Percentiles rank a stretch among this genome's conserved stretches.
These are phyloP conservation scores for Talaromyces sp. DNA, from an alignment of 2,329 filamentous ascomycete genomes.

Conservation along the genomic window DNA sequence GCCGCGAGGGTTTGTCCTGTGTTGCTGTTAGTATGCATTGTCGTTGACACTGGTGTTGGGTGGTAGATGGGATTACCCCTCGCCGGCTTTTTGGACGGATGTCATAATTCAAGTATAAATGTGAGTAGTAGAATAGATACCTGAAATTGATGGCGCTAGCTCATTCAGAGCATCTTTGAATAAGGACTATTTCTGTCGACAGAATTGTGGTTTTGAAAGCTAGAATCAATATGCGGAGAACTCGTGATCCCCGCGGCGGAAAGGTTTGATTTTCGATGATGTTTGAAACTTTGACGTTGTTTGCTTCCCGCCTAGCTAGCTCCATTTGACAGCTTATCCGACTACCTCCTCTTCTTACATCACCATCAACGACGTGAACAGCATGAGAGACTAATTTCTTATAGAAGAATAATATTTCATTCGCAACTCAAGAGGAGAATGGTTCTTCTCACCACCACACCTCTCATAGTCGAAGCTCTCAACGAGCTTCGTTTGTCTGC, in stretches of 20 bases:
- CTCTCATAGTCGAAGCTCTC: constrained; percentile 38
- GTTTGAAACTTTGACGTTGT: neutral
- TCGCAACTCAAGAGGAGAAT: constrained; percentile 25
- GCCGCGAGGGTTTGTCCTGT: constrained; percentile 43
- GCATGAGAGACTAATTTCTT: neutral
- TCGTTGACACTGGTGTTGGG: neutral
- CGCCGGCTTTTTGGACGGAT: constrained; percentile 24
- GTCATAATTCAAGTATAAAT: constrained; percentile 18
- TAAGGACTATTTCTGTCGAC: neutral
- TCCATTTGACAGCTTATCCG: neutral
- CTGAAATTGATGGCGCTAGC: neutral
- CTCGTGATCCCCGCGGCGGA: constrained; percentile 6
- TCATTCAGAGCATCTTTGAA: neutral
- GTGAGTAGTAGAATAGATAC: neutral
- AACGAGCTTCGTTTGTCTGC: constrained; percentile 31
- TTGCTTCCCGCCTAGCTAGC: neutral
- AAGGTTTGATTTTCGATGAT: neutral
- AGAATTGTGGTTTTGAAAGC: neutral
- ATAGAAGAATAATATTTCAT: neutral
- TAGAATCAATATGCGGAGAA: neutral
- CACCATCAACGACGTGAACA: neutral
- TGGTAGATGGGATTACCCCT: constrained; percentile 13
- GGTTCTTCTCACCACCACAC: constrained; percentile 42
- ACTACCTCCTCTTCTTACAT: neutral
- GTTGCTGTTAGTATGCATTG: neutral